phyloP scores from a whole-genome alignment of 768 basidiomycete species.

The Tylopilus sp. region DNA sequence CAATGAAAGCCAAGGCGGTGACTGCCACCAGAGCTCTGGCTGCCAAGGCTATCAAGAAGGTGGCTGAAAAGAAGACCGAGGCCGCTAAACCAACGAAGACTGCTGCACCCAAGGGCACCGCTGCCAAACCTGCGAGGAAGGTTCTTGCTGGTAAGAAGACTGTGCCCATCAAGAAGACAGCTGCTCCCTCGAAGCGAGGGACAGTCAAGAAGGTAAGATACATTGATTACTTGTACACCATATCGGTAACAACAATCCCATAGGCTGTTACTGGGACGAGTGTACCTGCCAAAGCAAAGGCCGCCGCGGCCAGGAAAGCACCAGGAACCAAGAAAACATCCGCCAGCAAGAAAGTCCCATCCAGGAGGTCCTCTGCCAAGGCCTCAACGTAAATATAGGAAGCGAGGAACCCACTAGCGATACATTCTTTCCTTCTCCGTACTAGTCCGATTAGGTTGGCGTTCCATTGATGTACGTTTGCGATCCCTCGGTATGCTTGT shows the following conservation, averaged over 20 bases:
- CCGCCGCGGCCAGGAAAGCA: constrained; percentile 33
- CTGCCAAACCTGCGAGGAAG: constrained; percentile 31
- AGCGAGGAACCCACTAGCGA: background rate
- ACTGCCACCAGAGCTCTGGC: constrained; percentile 33
- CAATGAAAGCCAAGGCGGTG: constrained; percentile 36
- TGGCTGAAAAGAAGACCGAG: constrained; percentile 32
- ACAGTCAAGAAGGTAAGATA: constrained; percentile 59
- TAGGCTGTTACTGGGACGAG: constrained; percentile 53
- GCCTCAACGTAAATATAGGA: constrained; percentile 12
- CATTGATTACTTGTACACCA: background rate
- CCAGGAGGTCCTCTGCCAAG: constrained; percentile 19
- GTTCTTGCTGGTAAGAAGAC: constrained; percentile 31
- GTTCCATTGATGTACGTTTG: constrained; percentile 25
- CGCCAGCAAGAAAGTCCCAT: constrained; percentile 21
- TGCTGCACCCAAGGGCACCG: constrained; percentile 13
- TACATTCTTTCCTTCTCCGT: constrained; percentile 2
- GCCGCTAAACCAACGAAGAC: constrained; percentile 33
- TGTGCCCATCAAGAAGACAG: constrained; percentile 38
- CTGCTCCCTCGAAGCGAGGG: constrained; percentile 44
- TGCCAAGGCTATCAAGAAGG: constrained; percentile 37
- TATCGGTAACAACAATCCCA: constrained; percentile 1
- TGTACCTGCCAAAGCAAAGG: constrained; percentile 34
- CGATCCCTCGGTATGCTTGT: constrained; percentile 29
- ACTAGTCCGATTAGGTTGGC: constrained; percentile 9
- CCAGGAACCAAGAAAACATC: constrained; percentile 27